phyloP scores from a whole-genome alignment of 2,329 filamentous ascomycete species.

The Curvularia lunata region DNA sequence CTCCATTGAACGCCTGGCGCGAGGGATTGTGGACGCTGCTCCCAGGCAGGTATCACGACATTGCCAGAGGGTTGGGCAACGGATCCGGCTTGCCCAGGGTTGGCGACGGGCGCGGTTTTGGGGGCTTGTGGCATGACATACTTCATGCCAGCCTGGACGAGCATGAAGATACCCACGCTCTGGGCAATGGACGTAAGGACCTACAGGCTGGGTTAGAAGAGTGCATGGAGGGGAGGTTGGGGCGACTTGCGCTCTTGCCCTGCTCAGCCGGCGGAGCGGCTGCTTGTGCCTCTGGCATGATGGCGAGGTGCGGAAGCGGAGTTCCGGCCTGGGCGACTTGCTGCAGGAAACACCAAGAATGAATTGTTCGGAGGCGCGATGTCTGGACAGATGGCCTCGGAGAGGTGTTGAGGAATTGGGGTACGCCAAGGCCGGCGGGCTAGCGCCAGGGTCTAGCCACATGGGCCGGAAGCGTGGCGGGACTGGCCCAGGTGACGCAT shows the following conservation, averaged over 20 bases:
- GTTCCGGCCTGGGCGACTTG: conserved; percentile 17
- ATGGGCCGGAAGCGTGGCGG: too few relatives aligned
- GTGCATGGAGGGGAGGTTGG: conserved; percentile 1
- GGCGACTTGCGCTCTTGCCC: conserved; percentile 36
- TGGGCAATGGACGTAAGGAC: conserved; percentile 55
- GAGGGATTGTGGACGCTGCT: conserved; percentile 50
- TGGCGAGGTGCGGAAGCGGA: conserved; percentile 20
- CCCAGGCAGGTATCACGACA: conserved; percentile 47
- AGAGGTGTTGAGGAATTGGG: conserved; percentile 12
- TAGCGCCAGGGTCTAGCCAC: conserved; percentile 24
- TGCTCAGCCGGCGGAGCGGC: conserved; percentile 22
- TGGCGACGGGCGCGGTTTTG: conserved; percentile 17
- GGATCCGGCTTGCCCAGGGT: conserved; percentile 29
- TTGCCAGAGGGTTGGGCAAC: conserved; percentile 28
- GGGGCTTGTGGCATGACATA: conserved; percentile 57
- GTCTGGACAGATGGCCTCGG: conserved; percentile 15
- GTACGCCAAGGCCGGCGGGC: conserved; percentile 7
- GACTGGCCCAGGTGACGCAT: conserved; percentile 33
- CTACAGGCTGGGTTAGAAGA: conserved; percentile 34
- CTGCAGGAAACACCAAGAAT: conserved; percentile 6
- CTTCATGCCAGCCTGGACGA: conserved; percentile 63
- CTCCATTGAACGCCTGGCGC: conserved; percentile 65
- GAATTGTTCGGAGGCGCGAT: conserved; percentile 5
- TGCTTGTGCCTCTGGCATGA: conserved; percentile 42
- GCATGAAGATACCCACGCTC: conserved; percentile 65